A percentile compares a stretch with the other conserved stretches of the same genome.
Evolutionary conservation across 495 filamentous ascomycete genomes (phyloP).

Genomic region (Penicillium samsonianum): DNA sequence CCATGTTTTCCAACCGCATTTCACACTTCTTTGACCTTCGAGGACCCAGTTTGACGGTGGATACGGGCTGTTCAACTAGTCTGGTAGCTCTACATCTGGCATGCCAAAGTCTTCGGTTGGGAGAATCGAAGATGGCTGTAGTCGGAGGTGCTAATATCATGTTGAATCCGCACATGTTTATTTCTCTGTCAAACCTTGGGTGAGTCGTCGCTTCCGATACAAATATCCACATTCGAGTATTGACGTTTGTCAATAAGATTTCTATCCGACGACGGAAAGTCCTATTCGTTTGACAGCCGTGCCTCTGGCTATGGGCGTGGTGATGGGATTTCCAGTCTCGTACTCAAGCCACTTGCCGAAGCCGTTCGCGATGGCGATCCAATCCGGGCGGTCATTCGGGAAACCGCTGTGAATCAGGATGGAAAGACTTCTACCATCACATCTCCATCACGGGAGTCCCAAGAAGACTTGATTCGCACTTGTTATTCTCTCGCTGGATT

Average conservation of each 20-base stretch:
- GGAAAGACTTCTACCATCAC: constrained; percentile 27
- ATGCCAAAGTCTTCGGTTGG: constrained; percentile 34
- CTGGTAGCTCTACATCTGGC: constrained; percentile 47
- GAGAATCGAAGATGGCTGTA: constrained; percentile 36
- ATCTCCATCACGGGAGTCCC: constrained; percentile 19
- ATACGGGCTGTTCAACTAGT: constrained; percentile 51
- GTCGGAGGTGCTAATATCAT: constrained; percentile 24
- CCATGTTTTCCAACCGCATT: constrained; percentile 50
- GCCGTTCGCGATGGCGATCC: constrained; percentile 15
- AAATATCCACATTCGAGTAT: background rate
- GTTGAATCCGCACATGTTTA: constrained; percentile 13
- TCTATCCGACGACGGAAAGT: constrained; percentile 22
- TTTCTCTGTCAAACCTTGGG: constrained; percentile 1
- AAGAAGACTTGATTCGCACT: constrained; percentile 26
- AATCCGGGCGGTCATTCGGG: no score
- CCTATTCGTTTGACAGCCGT: constrained; percentile 28
- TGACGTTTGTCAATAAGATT: background rate
- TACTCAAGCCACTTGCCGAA: constrained; percentile 30
- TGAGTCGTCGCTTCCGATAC: background rate
- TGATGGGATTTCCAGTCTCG: constrained; percentile 33
- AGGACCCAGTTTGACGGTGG: constrained; percentile 41
- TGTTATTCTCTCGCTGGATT: constrained; percentile 29
- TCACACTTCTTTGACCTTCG: constrained; percentile 51
- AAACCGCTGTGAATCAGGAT: constrained; percentile 24
- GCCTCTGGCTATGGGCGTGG: constrained; percentile 41